Evolutionary conservation across 2,329 filamentous ascomycete genomes (phyloP).

Genomic region (Aureobasidium pullulans): DNA sequence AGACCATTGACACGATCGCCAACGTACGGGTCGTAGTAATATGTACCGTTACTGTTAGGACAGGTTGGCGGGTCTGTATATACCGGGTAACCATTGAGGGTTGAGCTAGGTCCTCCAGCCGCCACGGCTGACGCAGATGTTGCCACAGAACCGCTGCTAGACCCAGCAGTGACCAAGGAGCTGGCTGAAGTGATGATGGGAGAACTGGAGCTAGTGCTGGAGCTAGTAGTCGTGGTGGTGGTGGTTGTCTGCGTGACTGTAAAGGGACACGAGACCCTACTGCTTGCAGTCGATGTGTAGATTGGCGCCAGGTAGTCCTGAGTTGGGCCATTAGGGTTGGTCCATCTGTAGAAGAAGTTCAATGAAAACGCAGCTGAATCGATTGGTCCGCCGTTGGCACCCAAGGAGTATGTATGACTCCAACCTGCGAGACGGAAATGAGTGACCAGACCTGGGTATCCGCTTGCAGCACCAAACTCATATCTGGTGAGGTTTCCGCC

Average conservation of each 20-base stretch:
- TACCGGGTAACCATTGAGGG: neutral
- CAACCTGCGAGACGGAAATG: slow-evolving; percentile 34
- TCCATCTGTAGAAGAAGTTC: slow-evolving; percentile 25
- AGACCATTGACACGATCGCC: neutral
- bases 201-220: neutral
- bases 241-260: neutral
- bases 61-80: neutral
- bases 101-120: neutral
- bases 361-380: slow-evolving; percentile 21
- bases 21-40: slow-evolving; percentile 5
- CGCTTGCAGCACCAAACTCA: slow-evolving; percentile 23
- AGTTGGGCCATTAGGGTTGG: slow-evolving; percentile 8
- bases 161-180: neutral
- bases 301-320: slow-evolving; percentile 7
- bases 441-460: slow-evolving; percentile 27
- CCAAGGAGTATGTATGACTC: slow-evolving; percentile 35
- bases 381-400: slow-evolving; percentile 16
- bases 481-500: slow-evolving; percentile 26
- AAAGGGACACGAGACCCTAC: too few relatives aligned
- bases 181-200: neutral
- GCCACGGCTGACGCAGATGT: neutral
- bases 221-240: neutral
- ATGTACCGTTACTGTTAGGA: slow-evolving; percentile 4
- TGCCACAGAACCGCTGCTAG: neutral
- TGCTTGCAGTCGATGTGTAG: neutral